Percentiles rank a stretch among this genome's conserved stretches.
These are phyloP conservation scores for Candida pseudofarinosa DNA, from an alignment of 805 yeast genomes.

Conservation along the genomic window DNA sequence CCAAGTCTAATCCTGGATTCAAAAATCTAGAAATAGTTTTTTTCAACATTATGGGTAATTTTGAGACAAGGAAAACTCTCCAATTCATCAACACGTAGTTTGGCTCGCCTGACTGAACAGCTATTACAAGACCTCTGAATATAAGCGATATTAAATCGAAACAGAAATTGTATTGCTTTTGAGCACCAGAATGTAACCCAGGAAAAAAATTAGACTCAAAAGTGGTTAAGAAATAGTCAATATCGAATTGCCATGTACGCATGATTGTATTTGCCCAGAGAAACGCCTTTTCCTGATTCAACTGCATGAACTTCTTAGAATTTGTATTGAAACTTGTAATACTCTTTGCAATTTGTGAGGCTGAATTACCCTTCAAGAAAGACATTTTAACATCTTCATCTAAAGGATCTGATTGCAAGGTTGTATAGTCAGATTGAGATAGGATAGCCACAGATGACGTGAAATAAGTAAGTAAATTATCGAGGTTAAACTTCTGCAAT, in stretches of 20 bases:
- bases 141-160: conserved; percentile 16
- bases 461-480: conserved; percentile 12
- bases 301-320: conserved; percentile 2
- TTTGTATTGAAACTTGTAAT: conserved; percentile 2
- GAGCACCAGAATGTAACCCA: conserved; percentile 4
- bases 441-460: conserved; percentile 4
- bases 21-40: conserved; percentile 10
- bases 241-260: conserved; percentile 19
- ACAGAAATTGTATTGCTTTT: conserved; percentile 10
- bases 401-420: neutral
- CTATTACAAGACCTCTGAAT: conserved; percentile 18
- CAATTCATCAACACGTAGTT: conserved; percentile 28
- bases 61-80: conserved; percentile 30
- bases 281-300: conserved; percentile 16
- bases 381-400: neutral
- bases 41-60: conserved; percentile 22
- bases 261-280: conserved; percentile 26
- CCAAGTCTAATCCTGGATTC: neutral
- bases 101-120: conserved; percentile 16
- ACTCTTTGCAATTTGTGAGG: conserved; percentile 4
- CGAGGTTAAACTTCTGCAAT: conserved; percentile 8
- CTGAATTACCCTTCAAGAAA: neutral
- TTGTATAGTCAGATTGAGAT: neutral
- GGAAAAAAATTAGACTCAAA: conserved; percentile 10
- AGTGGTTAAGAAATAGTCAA: conserved; percentile 9